Percentiles rank a stretch among this genome's conserved stretches.
Evolutionary conservation across 2,329 filamentous ascomycete genomes (phyloP).

Genomic region (Penicillium palitans): DNA sequence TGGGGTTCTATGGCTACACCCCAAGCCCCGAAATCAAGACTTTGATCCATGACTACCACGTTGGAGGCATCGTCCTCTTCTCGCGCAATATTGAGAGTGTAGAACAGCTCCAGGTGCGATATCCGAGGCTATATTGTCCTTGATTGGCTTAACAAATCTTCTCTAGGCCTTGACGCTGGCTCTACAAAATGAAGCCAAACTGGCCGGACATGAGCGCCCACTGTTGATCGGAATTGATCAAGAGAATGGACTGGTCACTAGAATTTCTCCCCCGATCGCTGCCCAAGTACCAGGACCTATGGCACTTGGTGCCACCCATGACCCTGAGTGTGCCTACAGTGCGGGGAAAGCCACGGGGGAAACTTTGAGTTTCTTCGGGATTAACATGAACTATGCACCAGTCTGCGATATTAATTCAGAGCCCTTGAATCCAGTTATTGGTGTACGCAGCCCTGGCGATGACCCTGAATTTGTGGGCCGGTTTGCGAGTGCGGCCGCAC

Average conservation of each 20-base stretch:
- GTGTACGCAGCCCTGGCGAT: constrained; percentile 46
- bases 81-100: constrained; percentile 43
- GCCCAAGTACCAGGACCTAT: constrained; percentile 47
- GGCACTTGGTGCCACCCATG: constrained; percentile 47
- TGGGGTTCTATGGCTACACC: constrained; percentile 45
- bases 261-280: constrained; percentile 43
- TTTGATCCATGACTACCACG: constrained; percentile 43
- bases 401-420: constrained; percentile 49
- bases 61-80: constrained; percentile 47
- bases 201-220: constrained; percentile 41
- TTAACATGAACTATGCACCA: constrained; percentile 51
- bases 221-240: constrained; percentile 50
- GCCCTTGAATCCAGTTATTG: constrained; percentile 47
- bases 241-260: constrained; percentile 49
- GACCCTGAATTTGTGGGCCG: constrained; percentile 45
- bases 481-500: constrained; percentile 42
- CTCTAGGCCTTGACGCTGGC: constrained; percentile 33
- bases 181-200: constrained; percentile 43
- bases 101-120: constrained; percentile 39
- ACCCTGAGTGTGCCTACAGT: constrained; percentile 36
- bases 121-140: not conserved
- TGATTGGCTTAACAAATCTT: constrained; percentile 1
- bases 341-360: constrained; percentile 43
- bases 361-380: constrained; percentile 40
- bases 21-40: constrained; percentile 45